Base-by-base conservation (phyloP, 208 protist species). In the Trypanosomatidae sp. region DNA sequence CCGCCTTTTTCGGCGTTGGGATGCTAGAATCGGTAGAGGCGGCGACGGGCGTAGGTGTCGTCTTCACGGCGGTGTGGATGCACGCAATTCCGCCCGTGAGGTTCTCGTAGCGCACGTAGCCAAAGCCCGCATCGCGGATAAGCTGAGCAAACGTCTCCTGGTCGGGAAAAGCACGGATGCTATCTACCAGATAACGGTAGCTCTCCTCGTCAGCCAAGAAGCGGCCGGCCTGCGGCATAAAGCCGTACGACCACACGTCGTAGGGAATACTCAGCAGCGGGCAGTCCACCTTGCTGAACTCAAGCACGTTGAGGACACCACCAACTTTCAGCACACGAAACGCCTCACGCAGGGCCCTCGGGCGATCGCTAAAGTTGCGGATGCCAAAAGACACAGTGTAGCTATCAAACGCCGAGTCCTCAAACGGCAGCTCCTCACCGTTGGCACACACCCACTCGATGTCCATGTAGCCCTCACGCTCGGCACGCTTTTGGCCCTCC, bases 321-420 rank as follows among this genome's bases (percentile, higher is more conserved):
- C 98, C 97, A 1, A 91, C 87, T 66, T 97, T 96, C 3, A 99
- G 81, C 44, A 99, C 95, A 8, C 97, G 94, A 67, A 96, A 88
- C 0, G 97, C 97, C 71, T 99, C 97, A 25, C 72, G 79, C 9
- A 98, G 83, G 4, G 93, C 98, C 52, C 91, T 87, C 49, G 93
- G 91, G 17, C 97, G 80, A 77, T 99, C 89, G 56, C 95, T 98
- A 71, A 97, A 95, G 87, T 99, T 99, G 66, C 98, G 92, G 59
- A 99, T 98, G 60, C 98, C 97, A 89, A 99, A 99, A 9, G 97
- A 93, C 22, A 99, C 97, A 0, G 97, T 99, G 88, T 98, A 99
- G 62, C 88, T 91, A 79, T 99, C 98, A 60, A 99, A 97, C 10
- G 79, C 73, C 39, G 73, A 77, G 73, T 93, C 84, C 46, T 96